Evolutionary conservation across 805 yeast species (phyloP).

Genomic region (Monosporozyma siamensis): DNA sequence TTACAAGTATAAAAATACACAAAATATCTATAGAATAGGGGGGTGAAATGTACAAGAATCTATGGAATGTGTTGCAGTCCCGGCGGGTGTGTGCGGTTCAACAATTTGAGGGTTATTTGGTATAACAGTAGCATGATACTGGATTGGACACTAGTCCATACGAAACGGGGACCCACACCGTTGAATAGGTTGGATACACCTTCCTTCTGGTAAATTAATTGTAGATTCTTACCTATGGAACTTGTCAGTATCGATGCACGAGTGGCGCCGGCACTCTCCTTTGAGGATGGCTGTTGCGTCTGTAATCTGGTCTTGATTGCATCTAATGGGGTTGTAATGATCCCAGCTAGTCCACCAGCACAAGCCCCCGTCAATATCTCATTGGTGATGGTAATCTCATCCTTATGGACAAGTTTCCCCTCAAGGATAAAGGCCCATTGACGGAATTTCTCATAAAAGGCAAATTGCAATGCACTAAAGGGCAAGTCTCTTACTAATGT

Average conservation of each 20-base stretch:
- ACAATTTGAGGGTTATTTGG: constrained; percentile 57
- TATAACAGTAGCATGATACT: constrained; percentile 86
- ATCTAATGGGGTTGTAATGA: constrained; percentile 81
- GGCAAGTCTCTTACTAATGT: constrained; percentile 90
- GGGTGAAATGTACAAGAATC: not conserved
- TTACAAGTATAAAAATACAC: too few species aligned
- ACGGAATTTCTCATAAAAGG: constrained; percentile 83
- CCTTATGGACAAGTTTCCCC: constrained; percentile 23
- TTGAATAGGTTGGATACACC: constrained; percentile 76
- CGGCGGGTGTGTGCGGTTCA: constrained; percentile 20
- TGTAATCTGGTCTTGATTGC: constrained; percentile 90
- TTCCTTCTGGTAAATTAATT: constrained; percentile 54
- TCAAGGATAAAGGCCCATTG: constrained; percentile 42
- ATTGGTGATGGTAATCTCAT: constrained; percentile 43
- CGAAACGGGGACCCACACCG: constrained; percentile 93
- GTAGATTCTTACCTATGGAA: constrained; percentile 45
- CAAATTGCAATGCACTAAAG: constrained; percentile 90
- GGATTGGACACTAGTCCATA: constrained; percentile 95
- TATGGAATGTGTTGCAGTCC: not conserved
- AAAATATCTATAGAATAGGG: too few species aligned
- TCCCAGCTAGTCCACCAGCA: constrained; percentile 91
- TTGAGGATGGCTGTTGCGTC: constrained; percentile 50
- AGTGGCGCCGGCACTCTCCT: constrained; percentile 4
- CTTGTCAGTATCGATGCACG: constrained; percentile 20
- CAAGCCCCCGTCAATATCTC: constrained; percentile 88